These are phyloP conservation scores for Russula lepida DNA, from an alignment of 768 basidiomycete genomes.

Conservation along the genomic window DNA sequence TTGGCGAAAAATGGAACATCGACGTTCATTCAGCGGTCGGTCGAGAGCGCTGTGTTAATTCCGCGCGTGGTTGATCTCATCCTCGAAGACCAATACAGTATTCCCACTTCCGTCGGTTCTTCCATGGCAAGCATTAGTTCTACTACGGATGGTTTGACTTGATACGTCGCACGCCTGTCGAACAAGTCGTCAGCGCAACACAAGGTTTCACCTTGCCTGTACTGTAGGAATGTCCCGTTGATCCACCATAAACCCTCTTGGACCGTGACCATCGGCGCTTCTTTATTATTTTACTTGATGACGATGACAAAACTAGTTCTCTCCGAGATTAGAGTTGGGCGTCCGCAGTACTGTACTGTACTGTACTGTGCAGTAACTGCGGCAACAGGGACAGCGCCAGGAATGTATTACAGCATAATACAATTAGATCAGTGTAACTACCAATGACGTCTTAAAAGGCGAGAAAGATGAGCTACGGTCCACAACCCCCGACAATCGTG, in stretches of 20 bases:
- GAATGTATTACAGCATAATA: neutral
- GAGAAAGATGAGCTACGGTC: neutral
- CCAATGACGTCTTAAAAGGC: neutral
- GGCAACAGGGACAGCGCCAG: neutral
- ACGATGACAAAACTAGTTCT: neutral
- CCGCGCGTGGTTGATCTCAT: neutral
- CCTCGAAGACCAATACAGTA: neutral
- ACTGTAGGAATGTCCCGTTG: neutral
- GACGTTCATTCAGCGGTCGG: neutral
- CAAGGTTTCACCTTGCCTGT: neutral
- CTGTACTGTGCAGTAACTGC: too few species aligned
- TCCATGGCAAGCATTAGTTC: neutral
- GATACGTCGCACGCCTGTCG: neutral
- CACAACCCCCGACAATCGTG: neutral
- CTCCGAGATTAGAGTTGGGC: neutral
- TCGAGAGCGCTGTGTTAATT: neutral
- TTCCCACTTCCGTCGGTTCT: neutral
- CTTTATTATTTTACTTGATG: neutral
- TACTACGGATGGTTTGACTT: neutral
- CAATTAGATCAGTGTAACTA: neutral
- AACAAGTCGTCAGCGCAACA: neutral
- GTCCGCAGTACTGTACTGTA: too few species aligned
- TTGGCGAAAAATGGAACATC: neutral
- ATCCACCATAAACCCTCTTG: neutral
- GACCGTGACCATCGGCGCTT: neutral